Evolutionary conservation across 139 green algal species (phyloP).

Genomic region (Zygnema circumcarinatum): DNA sequence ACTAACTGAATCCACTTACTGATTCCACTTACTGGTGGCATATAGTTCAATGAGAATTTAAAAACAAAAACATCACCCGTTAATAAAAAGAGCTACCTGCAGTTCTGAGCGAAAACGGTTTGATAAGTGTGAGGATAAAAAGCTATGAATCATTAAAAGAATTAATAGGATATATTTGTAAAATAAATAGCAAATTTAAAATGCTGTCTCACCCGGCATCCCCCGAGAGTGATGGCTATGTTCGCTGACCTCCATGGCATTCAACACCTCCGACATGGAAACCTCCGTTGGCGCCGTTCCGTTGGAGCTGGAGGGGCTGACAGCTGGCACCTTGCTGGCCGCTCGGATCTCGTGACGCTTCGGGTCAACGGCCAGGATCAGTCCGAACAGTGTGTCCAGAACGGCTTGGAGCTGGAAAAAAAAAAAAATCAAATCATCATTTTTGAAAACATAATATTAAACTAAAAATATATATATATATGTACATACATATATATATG

Average conservation of each 20-base stretch:
- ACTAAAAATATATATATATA: neutral
- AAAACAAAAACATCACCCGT: neutral
- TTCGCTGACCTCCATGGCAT: constrained; percentile 9
- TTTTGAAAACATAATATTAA: neutral
- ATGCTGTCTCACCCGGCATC: neutral
- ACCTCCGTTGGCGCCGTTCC: neutral
- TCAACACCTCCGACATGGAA: neutral
- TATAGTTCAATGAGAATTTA: too few relatives aligned
- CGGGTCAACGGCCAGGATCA: neutral
- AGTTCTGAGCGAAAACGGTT: too few relatives aligned
- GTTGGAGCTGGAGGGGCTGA: neutral
- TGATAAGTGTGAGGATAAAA: too few relatives aligned
- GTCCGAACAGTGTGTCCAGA: neutral
- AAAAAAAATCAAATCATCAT: neutral
- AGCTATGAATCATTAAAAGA: too few relatives aligned
- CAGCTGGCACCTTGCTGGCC: neutral
- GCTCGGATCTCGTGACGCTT: neutral
- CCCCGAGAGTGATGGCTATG: neutral
- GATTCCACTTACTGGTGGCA: neutral
- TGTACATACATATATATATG: too few relatives aligned
- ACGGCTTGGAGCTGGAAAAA: neutral
- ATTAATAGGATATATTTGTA: too few relatives aligned
- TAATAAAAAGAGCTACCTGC: neutral
- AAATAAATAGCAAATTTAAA: too few relatives aligned
- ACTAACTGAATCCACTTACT: neutral